Conservation (phyloP, 2,329 filamentous ascomycete genomes). For the Neopestalotiopsis sp. region DNA sequence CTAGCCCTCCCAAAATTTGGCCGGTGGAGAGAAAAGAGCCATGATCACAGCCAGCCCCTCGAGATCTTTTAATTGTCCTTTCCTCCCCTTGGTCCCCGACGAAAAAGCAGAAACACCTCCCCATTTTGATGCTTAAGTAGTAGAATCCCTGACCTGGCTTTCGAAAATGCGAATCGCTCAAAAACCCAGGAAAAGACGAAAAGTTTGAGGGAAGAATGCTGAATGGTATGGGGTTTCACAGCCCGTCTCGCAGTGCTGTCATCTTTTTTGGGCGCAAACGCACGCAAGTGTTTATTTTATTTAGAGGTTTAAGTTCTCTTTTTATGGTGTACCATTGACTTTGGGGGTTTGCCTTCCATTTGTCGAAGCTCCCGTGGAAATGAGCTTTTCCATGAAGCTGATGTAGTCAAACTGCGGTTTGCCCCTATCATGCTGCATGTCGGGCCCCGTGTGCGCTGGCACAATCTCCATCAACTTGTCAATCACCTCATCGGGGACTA, state of each 20-base stretch:
- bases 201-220: not conserved
- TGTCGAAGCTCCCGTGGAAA: conserved; percentile 43
- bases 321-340: conserved; percentile 30
- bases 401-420: conserved; percentile 95
- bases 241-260: not conserved
- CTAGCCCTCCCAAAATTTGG: not conserved
- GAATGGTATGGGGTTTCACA: not conserved
- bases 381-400: conserved; percentile 91
- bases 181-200: not conserved
- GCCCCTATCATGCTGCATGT: conserved; percentile 83
- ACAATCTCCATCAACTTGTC: conserved; percentile 89
- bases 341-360: conserved; percentile 39
- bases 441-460: conserved; percentile 82
- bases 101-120: not conserved
- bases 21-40: not conserved
- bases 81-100: not conserved
- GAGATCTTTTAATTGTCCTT: not conserved
- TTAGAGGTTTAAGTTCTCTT: not conserved
- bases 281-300: not conserved
- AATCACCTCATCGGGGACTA: conserved; percentile 97
- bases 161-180: conserved; percentile 7
- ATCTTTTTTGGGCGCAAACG: not conserved
- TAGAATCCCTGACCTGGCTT: not conserved
- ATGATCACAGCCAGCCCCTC: conserved; percentile 1
- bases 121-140: not conserved